Evolutionary conservation across 805 yeast species (phyloP).

Genomic region (Saturnispora hagleri): DNA sequence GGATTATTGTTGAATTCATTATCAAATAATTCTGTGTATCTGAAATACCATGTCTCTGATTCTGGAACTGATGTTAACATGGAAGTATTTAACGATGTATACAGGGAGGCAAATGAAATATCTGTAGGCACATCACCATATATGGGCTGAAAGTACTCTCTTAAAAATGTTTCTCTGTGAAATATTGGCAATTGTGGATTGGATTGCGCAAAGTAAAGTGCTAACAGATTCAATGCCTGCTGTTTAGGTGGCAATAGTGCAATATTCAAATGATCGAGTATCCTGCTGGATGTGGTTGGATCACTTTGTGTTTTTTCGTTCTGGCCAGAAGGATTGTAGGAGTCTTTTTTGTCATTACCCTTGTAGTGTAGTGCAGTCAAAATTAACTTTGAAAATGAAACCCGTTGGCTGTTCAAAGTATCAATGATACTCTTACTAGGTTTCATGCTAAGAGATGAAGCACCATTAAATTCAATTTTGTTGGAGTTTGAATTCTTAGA

Average conservation of each 20-base stretch:
- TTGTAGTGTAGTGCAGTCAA: slow-evolving; percentile 66
- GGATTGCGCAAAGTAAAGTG: slow-evolving; percentile 64
- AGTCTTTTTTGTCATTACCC: not conserved
- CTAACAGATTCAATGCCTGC: slow-evolving; percentile 57
- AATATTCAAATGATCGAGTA: slow-evolving; percentile 19
- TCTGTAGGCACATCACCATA: slow-evolving; percentile 58
- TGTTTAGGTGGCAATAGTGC: slow-evolving; percentile 60
- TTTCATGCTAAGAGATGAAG: not conserved
- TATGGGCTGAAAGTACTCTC: slow-evolving; percentile 61
- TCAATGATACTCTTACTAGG: not conserved
- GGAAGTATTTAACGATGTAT: slow-evolving; percentile 36
- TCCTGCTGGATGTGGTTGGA: slow-evolving; percentile 7
- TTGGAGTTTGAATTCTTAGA: not conserved
- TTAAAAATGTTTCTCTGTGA: slow-evolving; percentile 71
- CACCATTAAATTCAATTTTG: not conserved
- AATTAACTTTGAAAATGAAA: slow-evolving; percentile 69
- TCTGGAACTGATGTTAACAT: slow-evolving; percentile 22
- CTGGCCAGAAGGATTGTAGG: not conserved
- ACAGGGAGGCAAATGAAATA: slow-evolving; percentile 50
- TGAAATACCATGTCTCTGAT: slow-evolving; percentile 39
- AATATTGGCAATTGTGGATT: slow-evolving; percentile 78
- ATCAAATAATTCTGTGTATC: slow-evolving; percentile 31
- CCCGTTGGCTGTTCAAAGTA: slow-evolving; percentile 28
- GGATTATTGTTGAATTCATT: slow-evolving; percentile 15
- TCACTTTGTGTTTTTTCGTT: slow-evolving; percentile 4